Evolutionary conservation across 352 stramenopile species (phyloP).

Genomic region (Phytophthora pistaciae): DNA sequence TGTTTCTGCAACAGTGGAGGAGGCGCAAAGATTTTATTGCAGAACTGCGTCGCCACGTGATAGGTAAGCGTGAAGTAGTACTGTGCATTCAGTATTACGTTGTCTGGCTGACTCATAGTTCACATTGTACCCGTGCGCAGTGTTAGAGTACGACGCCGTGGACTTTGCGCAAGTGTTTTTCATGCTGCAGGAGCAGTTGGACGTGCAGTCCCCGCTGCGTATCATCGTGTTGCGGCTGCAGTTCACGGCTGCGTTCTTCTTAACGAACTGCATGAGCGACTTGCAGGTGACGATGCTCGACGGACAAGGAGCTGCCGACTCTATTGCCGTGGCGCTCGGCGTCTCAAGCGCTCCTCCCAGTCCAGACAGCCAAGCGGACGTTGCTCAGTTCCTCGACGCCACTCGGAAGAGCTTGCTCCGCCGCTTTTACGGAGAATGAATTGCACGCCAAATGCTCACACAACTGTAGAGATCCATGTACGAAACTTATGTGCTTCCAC

Average conservation of each 20-base stretch:
- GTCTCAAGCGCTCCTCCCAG: slow-evolving; percentile 9
- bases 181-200: slow-evolving; percentile 58
- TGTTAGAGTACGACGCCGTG: slow-evolving; percentile 60
- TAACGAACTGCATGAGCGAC: slow-evolving; percentile 51
- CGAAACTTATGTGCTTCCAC: not conserved
- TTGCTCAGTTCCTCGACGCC: slow-evolving; percentile 33
- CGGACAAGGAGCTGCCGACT: slow-evolving; percentile 19
- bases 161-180: slow-evolving; percentile 63
- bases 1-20: slow-evolving; percentile 52
- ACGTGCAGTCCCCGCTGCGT: slow-evolving; percentile 38
- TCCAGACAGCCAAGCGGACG: slow-evolving; percentile 12
- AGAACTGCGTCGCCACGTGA: slow-evolving; percentile 36
- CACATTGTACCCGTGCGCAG: slow-evolving; percentile 10
- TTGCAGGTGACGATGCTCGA: slow-evolving; percentile 47
- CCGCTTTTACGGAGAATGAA: slow-evolving; percentile 38
- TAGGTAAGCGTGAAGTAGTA: slow-evolving; percentile 34
- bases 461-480: not conserved
- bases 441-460: not conserved
- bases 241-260: slow-evolving; percentile 52
- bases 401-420: slow-evolving; percentile 30
- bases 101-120: slow-evolving; percentile 2
- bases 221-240: slow-evolving; percentile 49
- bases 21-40: slow-evolving; percentile 49
- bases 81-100: not conserved
- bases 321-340: slow-evolving; percentile 24